Base-by-base conservation (phyloP, 768 basidiomycete genomes). In the Pleurotus cornucopiae region DNA sequence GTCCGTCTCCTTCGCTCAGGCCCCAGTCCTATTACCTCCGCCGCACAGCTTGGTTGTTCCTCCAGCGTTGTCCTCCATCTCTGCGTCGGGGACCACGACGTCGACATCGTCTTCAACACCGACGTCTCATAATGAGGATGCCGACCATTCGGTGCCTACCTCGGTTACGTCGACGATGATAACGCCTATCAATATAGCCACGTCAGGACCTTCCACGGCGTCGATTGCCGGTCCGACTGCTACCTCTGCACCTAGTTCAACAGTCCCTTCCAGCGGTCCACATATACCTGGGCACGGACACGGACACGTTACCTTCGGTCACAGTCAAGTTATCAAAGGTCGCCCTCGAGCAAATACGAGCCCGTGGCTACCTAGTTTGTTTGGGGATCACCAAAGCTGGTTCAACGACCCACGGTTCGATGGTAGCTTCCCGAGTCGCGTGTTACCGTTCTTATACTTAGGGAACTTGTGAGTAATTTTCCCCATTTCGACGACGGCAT, bases 321-420 rank as follows among this genome's bases (percentile, higher is more conserved):
- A 60, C 66, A 60, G 58, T 60, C 54, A 60, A 9, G 61, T 65
- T 23, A 60, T 69, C 11, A 74, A 74, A 62, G 68, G 76, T 38
- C 77, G 91, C 37, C 89, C 85, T 43, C 77, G 91, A 60, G 89
- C 88, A 53, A 84, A 77, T 59, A 90, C 89, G 25, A 79, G 83
- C 58, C 84, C 88, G 21, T 79, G 80, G 75, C 63, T 88, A 45
- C 84, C 85, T 11, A 79, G 76, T 60, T 64, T 83, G 56, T 78
- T 83, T 57, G 78, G 80, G 18, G 86, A 90, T 64, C 91, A 93
- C 64, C 84, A 90, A 70, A 78, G 85, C n/a, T 98, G 95, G 95
- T 97, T 98, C 72, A 88, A 94, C 63, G 92, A 94, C 67, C 82
- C 84, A 34, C 73, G 91, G 58, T 98, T 98, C 67, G 95, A 98